phyloP scores from a whole-genome alignment of 2,329 filamentous ascomycete genomes.

The Blastomyces parvus region DNA sequence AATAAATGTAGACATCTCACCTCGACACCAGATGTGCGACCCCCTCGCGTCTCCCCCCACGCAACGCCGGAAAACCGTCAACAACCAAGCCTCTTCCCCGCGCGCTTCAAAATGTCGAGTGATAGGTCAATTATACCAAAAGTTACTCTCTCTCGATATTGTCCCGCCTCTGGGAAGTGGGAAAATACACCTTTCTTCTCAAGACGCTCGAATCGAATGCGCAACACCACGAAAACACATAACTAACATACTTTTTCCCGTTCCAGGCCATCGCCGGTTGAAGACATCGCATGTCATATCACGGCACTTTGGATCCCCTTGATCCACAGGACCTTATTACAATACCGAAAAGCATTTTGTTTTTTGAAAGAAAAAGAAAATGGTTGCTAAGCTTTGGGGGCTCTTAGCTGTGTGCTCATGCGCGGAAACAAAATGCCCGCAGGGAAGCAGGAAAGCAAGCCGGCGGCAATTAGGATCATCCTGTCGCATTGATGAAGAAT shows the following conservation, averaged over 20 bases:
- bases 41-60: neutral
- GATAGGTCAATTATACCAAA: neutral
- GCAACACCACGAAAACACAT: neutral
- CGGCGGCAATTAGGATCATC: slow-evolving; percentile 1
- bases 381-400: neutral
- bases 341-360: neutral
- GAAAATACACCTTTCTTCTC: neutral
- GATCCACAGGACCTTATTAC: neutral
- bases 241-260: no score
- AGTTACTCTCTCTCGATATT: neutral
- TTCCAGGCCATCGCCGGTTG: neutral
- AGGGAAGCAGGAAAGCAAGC: neutral
- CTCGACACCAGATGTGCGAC: no score
- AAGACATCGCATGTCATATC: neutral
- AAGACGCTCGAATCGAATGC: neutral
- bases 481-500: neutral
- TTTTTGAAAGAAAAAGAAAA: no score
- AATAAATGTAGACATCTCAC: no score
- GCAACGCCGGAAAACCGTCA: neutral
- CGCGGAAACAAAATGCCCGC: neutral
- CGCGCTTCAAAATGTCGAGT: neutral
- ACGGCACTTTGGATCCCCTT: neutral
- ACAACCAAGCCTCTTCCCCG: neutral
- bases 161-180: neutral
- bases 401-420: neutral